phyloP scores from a whole-genome alignment of 148 eudicot genomes.

The Silene conica region DNA sequence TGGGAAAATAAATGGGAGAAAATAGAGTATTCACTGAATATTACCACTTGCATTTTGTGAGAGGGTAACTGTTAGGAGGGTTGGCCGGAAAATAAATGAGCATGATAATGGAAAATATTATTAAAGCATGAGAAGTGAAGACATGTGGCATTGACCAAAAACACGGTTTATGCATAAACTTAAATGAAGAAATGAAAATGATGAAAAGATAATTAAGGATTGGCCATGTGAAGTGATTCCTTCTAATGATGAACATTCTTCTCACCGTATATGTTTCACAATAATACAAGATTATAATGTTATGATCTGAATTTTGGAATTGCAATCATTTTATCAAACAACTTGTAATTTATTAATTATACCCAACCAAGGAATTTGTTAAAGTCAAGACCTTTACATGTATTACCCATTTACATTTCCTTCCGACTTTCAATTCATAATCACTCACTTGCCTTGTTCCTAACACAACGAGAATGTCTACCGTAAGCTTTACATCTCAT shows the following conservation, averaged over 20 bases:
- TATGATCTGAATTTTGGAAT: not conserved
- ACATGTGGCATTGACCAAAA: not conserved
- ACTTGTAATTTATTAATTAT: not conserved
- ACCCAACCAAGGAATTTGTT: not conserved
- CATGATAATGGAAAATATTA: too few species aligned
- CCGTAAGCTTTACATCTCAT: not conserved
- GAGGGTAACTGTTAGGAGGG: too few species aligned
- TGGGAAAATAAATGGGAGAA: too few species aligned
- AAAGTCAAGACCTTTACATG: not conserved
- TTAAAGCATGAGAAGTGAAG: not conserved
- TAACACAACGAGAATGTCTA: not conserved
- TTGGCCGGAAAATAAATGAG: too few species aligned
- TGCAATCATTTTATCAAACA: not conserved
- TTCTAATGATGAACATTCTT: slow-evolving; percentile 12
- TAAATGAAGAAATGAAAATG: not conserved
- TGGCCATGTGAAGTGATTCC: slow-evolving; percentile 28
- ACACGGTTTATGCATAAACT: not conserved
- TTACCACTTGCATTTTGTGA: too few species aligned
- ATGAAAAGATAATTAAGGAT: not conserved
- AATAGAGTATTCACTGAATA: too few species aligned
- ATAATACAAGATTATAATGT: not conserved
- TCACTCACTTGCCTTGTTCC: not conserved
- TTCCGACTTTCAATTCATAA: not conserved
- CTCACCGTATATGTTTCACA: not conserved
- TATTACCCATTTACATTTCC: not conserved